These are phyloP conservation scores for Diaporthe longicolla DNA, from an alignment of 2,329 filamentous ascomycete genomes.

Conservation along the genomic window DNA sequence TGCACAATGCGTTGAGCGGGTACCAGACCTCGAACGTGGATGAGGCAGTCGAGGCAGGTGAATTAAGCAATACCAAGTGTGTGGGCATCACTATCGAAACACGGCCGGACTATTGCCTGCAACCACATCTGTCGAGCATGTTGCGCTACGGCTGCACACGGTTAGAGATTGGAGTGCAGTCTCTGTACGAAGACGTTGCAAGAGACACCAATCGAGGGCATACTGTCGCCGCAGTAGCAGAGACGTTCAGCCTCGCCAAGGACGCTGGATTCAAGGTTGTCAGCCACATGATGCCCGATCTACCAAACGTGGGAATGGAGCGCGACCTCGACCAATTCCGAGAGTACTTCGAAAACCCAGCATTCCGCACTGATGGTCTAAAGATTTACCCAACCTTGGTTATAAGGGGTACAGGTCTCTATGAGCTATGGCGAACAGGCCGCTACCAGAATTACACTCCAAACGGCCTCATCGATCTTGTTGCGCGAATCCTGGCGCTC, in stretches of 20 bases:
- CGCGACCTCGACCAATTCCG: constrained; percentile 96
- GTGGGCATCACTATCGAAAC: constrained; percentile 99
- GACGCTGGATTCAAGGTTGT: constrained; percentile 99
- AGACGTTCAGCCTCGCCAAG: constrained; percentile 97
- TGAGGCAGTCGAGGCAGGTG: constrained; percentile 92
- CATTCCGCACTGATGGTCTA: constrained; percentile 94
- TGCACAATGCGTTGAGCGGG: constrained; percentile 96
- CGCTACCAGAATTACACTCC: constrained; percentile 99
- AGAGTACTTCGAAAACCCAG: constrained; percentile 97
- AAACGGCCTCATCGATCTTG: constrained; percentile 94
- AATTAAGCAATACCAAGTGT: constrained; percentile 98
- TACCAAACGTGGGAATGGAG: constrained; percentile 99
- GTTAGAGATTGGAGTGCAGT: constrained; percentile 95
- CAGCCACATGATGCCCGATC: constrained; percentile 99
- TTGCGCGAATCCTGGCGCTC: constrained; percentile 94
- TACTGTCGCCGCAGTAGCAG: constrained; percentile 93
- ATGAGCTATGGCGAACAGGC: constrained; percentile 97
- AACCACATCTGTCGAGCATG: constrained; percentile 96
- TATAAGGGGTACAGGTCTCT: constrained; percentile 94
- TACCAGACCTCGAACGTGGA: constrained; percentile 96
- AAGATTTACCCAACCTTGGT: constrained; percentile 99
- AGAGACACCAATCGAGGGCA: constrained; percentile 97
- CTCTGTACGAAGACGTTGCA: constrained; percentile 97
- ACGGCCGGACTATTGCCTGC: constrained; percentile 94
- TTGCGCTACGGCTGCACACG: constrained; percentile 97